Percentiles rank a stretch among this genome's conserved stretches.
Conservation (phyloP, 352 stramenopile genomes). For the Phytophthora litchii region DNA sequence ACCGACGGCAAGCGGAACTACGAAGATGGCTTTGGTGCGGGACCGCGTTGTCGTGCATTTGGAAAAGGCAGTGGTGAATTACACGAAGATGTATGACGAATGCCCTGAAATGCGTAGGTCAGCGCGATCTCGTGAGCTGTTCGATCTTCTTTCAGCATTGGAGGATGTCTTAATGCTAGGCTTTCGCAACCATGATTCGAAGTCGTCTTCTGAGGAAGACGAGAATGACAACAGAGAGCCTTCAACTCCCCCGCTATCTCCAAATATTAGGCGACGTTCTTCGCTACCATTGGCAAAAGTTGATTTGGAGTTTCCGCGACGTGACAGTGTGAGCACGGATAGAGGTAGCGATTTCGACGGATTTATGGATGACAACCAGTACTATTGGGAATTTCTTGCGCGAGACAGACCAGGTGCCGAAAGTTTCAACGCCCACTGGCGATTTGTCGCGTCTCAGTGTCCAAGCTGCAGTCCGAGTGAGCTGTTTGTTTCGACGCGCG, state of each 20-base stretch:
- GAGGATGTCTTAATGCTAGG: slow-evolving; percentile 78
- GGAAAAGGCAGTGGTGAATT: slow-evolving; percentile 63
- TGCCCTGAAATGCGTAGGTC: slow-evolving; percentile 72
- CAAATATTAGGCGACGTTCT: slow-evolving; percentile 18
- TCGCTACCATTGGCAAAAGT: slow-evolving; percentile 21
- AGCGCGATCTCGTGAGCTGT: slow-evolving; percentile 64
- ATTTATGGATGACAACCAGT: slow-evolving; percentile 37
- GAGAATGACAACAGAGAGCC: slow-evolving; percentile 20
- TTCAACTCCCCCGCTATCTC: slow-evolving; percentile 34
- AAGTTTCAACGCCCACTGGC: slow-evolving; percentile 61
- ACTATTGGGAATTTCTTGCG: slow-evolving; percentile 79
- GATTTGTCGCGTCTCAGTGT: slow-evolving; percentile 61
- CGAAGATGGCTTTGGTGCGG: slow-evolving; percentile 37
- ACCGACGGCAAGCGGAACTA: slow-evolving; percentile 10
- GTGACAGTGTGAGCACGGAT: slow-evolving; percentile 30
- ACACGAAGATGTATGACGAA: slow-evolving; percentile 65
- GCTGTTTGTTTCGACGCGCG: slow-evolving; percentile 70
- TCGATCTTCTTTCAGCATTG: slow-evolving; percentile 69
- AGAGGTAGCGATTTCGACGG: slow-evolving; percentile 26
- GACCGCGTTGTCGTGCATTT: slow-evolving; percentile 61
- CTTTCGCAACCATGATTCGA: slow-evolving; percentile 40
- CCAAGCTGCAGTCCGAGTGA: slow-evolving; percentile 57
- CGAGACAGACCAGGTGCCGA: slow-evolving; percentile 53
- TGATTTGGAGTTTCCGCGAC: slow-evolving; percentile 20
- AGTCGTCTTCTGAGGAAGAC: slow-evolving; percentile 22